phyloP scores from a whole-genome alignment of 2,329 filamentous ascomycete genomes.

The Madurella mycetomatis region DNA sequence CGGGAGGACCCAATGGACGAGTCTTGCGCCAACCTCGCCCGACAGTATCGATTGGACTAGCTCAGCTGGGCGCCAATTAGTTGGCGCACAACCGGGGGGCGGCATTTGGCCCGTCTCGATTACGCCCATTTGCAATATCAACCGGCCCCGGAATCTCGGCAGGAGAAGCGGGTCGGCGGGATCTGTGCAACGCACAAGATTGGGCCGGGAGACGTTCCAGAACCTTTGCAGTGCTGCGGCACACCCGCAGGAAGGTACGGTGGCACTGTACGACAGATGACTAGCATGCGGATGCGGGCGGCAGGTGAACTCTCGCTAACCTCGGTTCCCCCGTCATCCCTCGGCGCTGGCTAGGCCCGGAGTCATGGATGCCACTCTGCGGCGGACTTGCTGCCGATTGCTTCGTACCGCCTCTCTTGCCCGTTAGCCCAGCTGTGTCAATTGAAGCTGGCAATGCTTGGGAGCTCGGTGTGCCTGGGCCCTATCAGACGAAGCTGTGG shows the following conservation, averaged over 20 bases:
- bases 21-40: too few species aligned
- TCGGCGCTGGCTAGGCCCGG: not conserved
- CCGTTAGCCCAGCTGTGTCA: not conserved
- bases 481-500: not conserved
- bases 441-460: too few species aligned
- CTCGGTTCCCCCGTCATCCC: not conserved
- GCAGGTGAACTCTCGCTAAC: not conserved
- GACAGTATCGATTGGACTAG: too few species aligned
- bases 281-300: too few species aligned
- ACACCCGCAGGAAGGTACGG: not conserved
- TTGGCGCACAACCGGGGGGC: not conserved
- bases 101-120: not conserved
- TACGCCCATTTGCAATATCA: not conserved
- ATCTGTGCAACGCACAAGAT: not conserved
- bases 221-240: not conserved
- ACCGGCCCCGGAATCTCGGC: slow-evolving; percentile 9
- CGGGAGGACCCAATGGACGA: too few species aligned
- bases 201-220: not conserved
- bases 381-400: too few species aligned
- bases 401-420: not conserved
- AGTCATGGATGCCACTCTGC: not conserved
- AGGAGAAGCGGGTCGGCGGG: slow-evolving; percentile 1
- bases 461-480: too few species aligned
- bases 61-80: not conserved
- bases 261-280: too few species aligned